Evolutionary conservation across 1,284 basidiomycete genomes (phyloP), one percentile per base, ranked within the genome.

Genomic region (Microbotryum scabiosae): DNA sequence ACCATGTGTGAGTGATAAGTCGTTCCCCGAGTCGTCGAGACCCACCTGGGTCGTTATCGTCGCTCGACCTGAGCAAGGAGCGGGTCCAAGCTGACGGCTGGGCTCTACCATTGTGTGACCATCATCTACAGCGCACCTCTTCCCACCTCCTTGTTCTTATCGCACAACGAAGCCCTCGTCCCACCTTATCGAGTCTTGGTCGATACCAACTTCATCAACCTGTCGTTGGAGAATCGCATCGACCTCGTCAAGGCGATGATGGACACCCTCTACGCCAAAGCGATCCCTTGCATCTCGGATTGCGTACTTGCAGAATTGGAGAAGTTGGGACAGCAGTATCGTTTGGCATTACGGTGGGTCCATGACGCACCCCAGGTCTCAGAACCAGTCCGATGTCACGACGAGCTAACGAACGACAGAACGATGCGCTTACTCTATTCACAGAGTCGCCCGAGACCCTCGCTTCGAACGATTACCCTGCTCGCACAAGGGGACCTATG

Each of bases 201-300:
- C 61, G 96, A 99, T 77, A 99, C 96, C 73, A 99, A 99, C 76
- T 99, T 99, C 73, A 97, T 99, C 81, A 98, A 98, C 75, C 94
- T 98, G 75, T 90, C 87, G 68, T 81, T 99, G 54, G 94, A 98
- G 78, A 98, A 98, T 78, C 97, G 97, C 76, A 81, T 99, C 69
- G 96, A 99, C 76, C 82, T 98, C 51, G 82, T 97, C 23, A 86
- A 88, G 72, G 92, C 90, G 18, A 97, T 99, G 96, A 97, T 98
- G 93, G 96, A 98, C 75, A 97, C 93, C 71, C 79, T 99, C 16
- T 97, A 90, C 76, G 96, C 96, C n/a, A 97, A 98, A 94, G 93
- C 90, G 74, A 97, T 97, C 70, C 96, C 96, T 0, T 97, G 93
- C 71, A 90, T 99, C 30, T 97, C 96, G 21, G 93, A 97, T 74